Percentiles rank a stretch among this genome's conserved stretches.
phyloP scores from a whole-genome alignment of 2,329 filamentous ascomycete genomes.

The Colletotrichum sidae region DNA sequence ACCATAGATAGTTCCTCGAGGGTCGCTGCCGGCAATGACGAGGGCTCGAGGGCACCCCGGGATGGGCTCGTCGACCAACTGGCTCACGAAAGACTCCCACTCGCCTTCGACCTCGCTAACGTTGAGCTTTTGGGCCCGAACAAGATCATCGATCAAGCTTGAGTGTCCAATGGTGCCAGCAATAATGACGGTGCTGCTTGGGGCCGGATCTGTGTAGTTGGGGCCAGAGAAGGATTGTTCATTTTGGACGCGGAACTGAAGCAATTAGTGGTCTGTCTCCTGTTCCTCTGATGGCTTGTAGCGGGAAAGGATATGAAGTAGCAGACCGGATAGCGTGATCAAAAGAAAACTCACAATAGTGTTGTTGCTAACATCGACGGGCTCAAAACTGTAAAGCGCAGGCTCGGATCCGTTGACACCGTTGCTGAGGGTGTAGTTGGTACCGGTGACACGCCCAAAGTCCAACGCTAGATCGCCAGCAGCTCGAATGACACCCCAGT shows the following conservation, averaged over 20 bases:
- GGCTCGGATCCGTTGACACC: slow-evolving; percentile 51
- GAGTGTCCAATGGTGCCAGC: slow-evolving; percentile 76
- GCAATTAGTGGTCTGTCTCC: not conserved
- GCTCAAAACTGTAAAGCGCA: slow-evolving; percentile 55
- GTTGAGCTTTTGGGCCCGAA: slow-evolving; percentile 67
- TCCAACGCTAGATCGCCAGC: slow-evolving; percentile 75
- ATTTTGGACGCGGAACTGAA: slow-evolving; percentile 56
- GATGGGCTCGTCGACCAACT: slow-evolving; percentile 68
- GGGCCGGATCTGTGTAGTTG: slow-evolving; percentile 53
- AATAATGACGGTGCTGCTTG: slow-evolving; percentile 69
- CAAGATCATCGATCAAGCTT: slow-evolving; percentile 68
- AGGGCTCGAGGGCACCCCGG: slow-evolving; percentile 68
- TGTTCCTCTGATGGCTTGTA: not conserved
- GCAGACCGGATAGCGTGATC: not conserved
- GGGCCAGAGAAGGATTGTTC: slow-evolving; percentile 58
- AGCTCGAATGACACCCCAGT: slow-evolving; percentile 75
- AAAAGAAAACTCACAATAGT: slow-evolving; percentile 52
- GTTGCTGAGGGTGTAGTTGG: slow-evolving; percentile 70
- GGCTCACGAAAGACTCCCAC: slow-evolving; percentile 77
- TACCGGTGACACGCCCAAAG: slow-evolving; percentile 77
- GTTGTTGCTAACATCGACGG: slow-evolving; percentile 59
- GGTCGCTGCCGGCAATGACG: slow-evolving; percentile 75
- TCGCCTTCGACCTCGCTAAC: slow-evolving; percentile 67
- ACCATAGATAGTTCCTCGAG: slow-evolving; percentile 75
- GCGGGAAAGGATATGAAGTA: not conserved